phyloP scores from a whole-genome alignment of 2,329 filamentous ascomycete species.

The Cercospora citrullina region DNA sequence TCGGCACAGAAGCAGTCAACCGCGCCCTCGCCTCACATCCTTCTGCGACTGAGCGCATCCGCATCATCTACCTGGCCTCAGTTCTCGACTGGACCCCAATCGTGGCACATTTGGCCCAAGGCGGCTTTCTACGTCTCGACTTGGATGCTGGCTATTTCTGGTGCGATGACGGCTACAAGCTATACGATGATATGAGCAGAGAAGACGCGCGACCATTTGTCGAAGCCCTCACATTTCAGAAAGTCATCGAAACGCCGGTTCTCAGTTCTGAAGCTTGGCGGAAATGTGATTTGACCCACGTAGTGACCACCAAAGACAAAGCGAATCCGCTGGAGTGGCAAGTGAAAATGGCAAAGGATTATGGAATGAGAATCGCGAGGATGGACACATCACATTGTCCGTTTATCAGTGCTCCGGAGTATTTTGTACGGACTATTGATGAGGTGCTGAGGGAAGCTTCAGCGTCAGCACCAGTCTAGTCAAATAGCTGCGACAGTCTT shows the following conservation, averaged over 20 bases:
- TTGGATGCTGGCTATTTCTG: not conserved
- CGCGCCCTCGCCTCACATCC: conserved; percentile 1
- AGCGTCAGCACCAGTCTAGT: not conserved
- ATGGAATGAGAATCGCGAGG: conserved; percentile 15
- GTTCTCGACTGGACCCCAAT: conserved; percentile 6
- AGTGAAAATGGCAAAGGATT: conserved; percentile 8
- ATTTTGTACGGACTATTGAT: conserved; percentile 13
- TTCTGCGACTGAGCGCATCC: not conserved
- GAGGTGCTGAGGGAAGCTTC: not conserved
- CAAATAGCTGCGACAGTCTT: too few species aligned
- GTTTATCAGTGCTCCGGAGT: conserved; percentile 15
- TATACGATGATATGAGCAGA: conserved; percentile 19
- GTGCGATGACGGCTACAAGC: conserved; percentile 6
- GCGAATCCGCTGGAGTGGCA: conserved; percentile 12
- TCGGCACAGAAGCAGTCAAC: conserved; percentile 16
- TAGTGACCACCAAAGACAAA: conserved; percentile 11
- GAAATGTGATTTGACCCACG: conserved; percentile 5
- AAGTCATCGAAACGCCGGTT: not conserved
- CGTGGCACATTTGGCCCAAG: not conserved
- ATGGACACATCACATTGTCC: conserved; percentile 17
- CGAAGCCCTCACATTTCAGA: conserved; percentile 15
- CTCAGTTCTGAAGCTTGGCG: conserved; percentile 1
- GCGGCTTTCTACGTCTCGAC: conserved; percentile 3
- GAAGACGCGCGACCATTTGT: conserved; percentile 15
- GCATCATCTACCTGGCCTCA: conserved; percentile 16